These are phyloP conservation scores for Pythium phragmiticola DNA, from an alignment of 352 stramenopile genomes.

Conservation along the genomic window DNA sequence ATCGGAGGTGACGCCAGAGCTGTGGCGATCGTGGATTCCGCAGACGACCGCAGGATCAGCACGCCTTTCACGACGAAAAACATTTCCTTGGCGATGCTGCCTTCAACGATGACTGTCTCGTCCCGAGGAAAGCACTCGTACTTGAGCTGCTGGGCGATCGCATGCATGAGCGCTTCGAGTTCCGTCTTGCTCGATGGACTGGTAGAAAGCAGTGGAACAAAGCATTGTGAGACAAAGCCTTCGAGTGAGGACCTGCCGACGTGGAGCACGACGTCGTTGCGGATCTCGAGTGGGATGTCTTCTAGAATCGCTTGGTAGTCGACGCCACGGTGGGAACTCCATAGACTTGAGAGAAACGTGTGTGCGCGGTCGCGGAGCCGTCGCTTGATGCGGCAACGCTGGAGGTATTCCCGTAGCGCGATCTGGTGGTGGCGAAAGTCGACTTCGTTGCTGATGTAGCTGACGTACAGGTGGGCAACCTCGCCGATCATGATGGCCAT, in stretches of 20 bases:
- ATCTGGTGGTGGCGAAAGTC: constrained; percentile 69
- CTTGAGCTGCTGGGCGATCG: constrained; percentile 47
- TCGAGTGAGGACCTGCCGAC: constrained; percentile 40
- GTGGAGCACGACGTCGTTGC: constrained; percentile 45
- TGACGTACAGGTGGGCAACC: constrained; percentile 50
- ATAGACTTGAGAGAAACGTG: constrained; percentile 27
- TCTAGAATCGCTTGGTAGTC: constrained; percentile 28
- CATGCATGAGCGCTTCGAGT: constrained; percentile 20
- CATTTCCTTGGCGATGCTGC: constrained; percentile 62
- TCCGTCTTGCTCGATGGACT: constrained; percentile 32
- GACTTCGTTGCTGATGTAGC: constrained; percentile 32
- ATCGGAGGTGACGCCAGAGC: constrained; percentile 9
- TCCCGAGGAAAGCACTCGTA: constrained; percentile 69
- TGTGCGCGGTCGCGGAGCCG: constrained; percentile 23
- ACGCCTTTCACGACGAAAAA: constrained; percentile 70
- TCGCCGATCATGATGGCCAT: constrained; percentile 79
- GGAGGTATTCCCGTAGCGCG: constrained; percentile 43
- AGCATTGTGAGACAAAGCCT: constrained; percentile 47
- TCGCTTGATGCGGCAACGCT: constrained; percentile 15
- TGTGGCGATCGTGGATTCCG: constrained; percentile 13
- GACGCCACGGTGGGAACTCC: constrained; percentile 27
- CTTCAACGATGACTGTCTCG: constrained; percentile 60
- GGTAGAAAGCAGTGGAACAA: constrained; percentile 44
- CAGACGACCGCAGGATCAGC: constrained; percentile 30
- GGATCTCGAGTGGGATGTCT: constrained; percentile 40